Base-by-base conservation (phyloP, 495 filamentous ascomycete genomes). In the Tuber microsphaerosporum region DNA sequence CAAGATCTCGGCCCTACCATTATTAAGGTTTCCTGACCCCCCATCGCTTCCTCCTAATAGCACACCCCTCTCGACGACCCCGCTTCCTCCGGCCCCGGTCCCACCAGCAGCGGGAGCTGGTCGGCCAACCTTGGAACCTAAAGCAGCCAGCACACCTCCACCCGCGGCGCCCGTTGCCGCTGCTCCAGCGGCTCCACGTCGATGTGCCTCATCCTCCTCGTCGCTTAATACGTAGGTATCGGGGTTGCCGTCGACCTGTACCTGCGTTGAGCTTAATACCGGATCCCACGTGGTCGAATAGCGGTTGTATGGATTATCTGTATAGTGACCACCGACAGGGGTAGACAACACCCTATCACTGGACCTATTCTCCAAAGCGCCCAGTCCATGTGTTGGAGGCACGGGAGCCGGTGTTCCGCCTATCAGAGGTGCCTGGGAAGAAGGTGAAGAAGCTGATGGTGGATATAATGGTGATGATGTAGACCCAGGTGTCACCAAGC, bases 231-330 rank as follows among this genome's bases (percentile, higher is more conserved):
- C 75, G 41, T 79, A 74, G 4, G 43, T 48, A 61, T 79, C 77
- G 2, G 76, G 56, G 31, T 77, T 61, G 20, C 75, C 77, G 39
- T 74, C 45, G 31, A 77, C 70, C 61, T 75, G 73, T 26, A 82
- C 65, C 73, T 76, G 72, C 6, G 72, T 76, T 70, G 76, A 69
- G 51, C 73, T 73, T 31, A 82, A n/a, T 39, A 75, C 70, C 42
- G 81, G 81, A 31, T 82, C 81, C 81, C 81, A 82, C 46, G 81
- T 82, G 31, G 81, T 82, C 68, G 73, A 75, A 72, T 78, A 80
- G 71, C 81, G 76, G 31, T 75, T 77, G 39, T 82, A 82, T 5
- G 81, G 81, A 26, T 82, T 82, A 51, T 82, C 81, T 1, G 81
- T 80, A 65, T 82, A 82, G 71, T 81, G 80, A 9, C 80, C 80